Percentiles rank a stretch among this genome's conserved stretches.
phyloP scores from a whole-genome alignment of 352 stramenopile genomes.

The Paralagenidium karlingii region DNA sequence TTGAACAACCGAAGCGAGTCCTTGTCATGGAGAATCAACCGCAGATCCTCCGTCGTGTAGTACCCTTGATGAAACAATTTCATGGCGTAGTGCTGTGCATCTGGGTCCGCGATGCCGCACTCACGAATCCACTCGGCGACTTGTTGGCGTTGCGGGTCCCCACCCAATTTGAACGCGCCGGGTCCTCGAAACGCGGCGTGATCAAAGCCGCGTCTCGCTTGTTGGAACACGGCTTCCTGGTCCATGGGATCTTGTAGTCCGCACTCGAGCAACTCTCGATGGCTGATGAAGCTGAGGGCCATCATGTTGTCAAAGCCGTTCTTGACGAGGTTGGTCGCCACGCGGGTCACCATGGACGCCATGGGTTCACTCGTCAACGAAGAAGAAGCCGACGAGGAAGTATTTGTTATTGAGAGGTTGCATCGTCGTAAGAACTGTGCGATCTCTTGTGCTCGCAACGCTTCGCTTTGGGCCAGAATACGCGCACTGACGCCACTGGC shows the following conservation, averaged over 20 bases:
- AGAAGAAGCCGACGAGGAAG: no score
- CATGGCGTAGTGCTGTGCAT: conserved; percentile 40
- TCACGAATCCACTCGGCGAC: conserved; percentile 50
- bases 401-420: no score
- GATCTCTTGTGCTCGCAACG: no score
- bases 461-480: no score
- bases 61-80: conserved; percentile 44
- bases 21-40: conserved; percentile 41
- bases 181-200: conserved; percentile 23
- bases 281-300: conserved; percentile 31
- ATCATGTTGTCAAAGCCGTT: conserved; percentile 51
- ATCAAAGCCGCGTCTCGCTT: conserved; percentile 28
- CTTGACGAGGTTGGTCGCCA: no score
- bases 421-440: no score
- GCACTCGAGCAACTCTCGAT: conserved; percentile 28
- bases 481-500: no score
- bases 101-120: conserved; percentile 29
- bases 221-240: conserved; percentile 29
- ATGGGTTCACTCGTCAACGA: no score
- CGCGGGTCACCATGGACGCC: no score
- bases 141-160: no score
- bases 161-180: conserved; percentile 12
- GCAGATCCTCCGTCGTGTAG: conserved; percentile 34
- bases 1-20: conserved; percentile 24
- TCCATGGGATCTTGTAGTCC: conserved; percentile 23